Percentiles rank a stretch among this genome's conserved stretches.
These are phyloP conservation scores for Primulina eburnea DNA, from an alignment of 257 asterid genomes.

Conservation along the genomic window DNA sequence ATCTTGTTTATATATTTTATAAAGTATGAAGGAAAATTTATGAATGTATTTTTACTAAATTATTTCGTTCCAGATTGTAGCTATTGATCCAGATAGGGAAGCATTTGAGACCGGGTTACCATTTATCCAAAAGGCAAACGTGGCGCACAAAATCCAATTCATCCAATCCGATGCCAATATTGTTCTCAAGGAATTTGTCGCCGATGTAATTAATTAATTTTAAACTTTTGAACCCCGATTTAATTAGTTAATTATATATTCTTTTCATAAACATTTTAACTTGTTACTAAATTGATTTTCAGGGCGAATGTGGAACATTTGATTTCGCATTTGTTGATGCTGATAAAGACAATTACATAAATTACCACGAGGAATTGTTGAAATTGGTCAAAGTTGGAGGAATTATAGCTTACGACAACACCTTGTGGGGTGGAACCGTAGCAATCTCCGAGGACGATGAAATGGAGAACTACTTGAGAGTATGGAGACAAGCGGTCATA, in stretches of 20 bases:
- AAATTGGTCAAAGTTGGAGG: slow-evolving; percentile 50
- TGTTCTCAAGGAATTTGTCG: slow-evolving; percentile 28
- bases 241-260: no score
- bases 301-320: slow-evolving; percentile 51
- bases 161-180: slow-evolving; percentile 43
- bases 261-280: no score
- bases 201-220: slow-evolving; percentile 27
- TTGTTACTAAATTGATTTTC: background rate
- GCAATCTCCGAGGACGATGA: slow-evolving; percentile 41
- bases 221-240: no score
- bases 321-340: slow-evolving; percentile 62
- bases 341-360: slow-evolving; percentile 45
- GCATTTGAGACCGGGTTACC: slow-evolving; percentile 57
- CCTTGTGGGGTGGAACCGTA: slow-evolving; percentile 58
- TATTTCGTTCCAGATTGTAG: slow-evolving; percentile 30
- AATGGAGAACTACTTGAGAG: slow-evolving; percentile 33
- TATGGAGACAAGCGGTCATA: slow-evolving; percentile 30
- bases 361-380: slow-evolving; percentile 45
- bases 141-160: slow-evolving; percentile 45
- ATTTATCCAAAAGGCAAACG: slow-evolving; percentile 44
- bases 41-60: no score
- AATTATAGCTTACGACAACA: slow-evolving; percentile 53
- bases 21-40: no score
- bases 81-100: slow-evolving; percentile 52
- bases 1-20: no score